Conservation (phyloP, 202 grass and related monocot genomes). For the Bolboschoenoplectus hybrid region DNA sequence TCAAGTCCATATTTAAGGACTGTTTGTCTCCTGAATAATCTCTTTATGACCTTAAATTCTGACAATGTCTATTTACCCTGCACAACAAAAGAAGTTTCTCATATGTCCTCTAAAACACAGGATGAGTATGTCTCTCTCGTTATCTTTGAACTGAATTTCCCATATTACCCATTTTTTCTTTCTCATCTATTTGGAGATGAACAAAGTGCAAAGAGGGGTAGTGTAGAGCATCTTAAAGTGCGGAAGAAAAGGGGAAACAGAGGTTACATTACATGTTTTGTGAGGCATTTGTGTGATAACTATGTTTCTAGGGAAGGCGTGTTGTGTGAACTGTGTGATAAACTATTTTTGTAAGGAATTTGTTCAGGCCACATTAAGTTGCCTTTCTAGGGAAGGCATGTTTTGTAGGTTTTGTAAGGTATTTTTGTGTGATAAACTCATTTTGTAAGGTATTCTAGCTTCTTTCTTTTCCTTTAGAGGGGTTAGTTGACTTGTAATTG, state of each 20-base stretch:
- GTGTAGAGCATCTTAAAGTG: neutral
- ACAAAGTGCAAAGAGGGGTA: neutral
- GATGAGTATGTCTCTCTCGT: neutral
- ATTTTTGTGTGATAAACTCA: too few species aligned
- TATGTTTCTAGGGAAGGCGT: neutral
- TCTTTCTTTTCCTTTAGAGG: neutral
- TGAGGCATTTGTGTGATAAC: neutral
- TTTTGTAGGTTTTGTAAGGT: too few species aligned
- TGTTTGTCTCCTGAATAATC: slow-evolving; percentile 17
- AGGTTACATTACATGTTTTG: neutral
- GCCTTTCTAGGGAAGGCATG: neutral
- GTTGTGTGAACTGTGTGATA: too few species aligned
- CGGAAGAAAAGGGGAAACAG: neutral
- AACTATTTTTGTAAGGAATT: neutral
- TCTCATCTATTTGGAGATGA: neutral
- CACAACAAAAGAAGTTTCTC: neutral
- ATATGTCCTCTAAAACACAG: neutral
- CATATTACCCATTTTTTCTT: slow-evolving; percentile 4
- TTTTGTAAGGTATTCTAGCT: neutral
- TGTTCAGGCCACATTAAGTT: too few species aligned
- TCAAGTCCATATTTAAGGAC: neutral
- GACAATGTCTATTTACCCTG: slow-evolving; percentile 1
- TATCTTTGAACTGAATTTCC: slow-evolving; percentile 17
- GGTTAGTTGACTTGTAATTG: neutral
- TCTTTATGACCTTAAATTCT: slow-evolving; percentile 10